A percentile compares a stretch with the other conserved stretches of the same genome.
Conservation (phyloP, 768 basidiomycete genomes). For the Lactarius quietus region DNA sequence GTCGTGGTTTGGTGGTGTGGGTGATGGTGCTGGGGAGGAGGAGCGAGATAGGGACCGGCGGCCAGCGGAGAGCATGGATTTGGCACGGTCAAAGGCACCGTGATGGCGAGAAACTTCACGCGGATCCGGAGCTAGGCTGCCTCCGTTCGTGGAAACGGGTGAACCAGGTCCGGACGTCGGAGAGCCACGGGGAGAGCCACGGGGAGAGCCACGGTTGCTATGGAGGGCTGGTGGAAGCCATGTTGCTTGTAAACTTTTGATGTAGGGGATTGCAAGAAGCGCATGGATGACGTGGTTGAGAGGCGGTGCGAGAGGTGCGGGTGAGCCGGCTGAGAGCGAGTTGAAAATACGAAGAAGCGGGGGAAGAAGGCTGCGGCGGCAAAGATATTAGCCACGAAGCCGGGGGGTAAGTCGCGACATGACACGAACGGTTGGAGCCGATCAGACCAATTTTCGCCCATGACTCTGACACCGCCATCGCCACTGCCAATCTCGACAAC, state of each 20-base stretch:
- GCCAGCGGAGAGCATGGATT: constrained; percentile 50
- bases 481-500: constrained; percentile 16
- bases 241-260: constrained; percentile 46
- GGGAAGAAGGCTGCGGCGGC: constrained; percentile 44
- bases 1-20: constrained; percentile 37
- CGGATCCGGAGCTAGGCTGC: constrained; percentile 17
- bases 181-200: no score
- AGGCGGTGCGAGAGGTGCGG: constrained; percentile 64
- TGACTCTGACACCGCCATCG: constrained; percentile 40
- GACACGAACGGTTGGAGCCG: constrained; percentile 59
- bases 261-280: constrained; percentile 74
- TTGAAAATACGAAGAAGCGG: constrained; percentile 70
- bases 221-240: constrained; percentile 54
- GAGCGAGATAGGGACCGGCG: constrained; percentile 41
- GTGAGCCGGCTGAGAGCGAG: constrained; percentile 56
- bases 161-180: constrained; percentile 34
- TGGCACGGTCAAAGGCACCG: constrained; percentile 50
- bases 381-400: constrained; percentile 5
- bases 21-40: constrained; percentile 44
- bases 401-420: not conserved
- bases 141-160: constrained; percentile 27
- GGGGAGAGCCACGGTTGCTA: no score
- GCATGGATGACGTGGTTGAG: constrained; percentile 77
- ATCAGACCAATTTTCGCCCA: constrained; percentile 73
- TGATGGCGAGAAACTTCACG: constrained; percentile 28